Base-by-base conservation (phyloP, 2,329 filamentous ascomycete species). In the Fusarium coicis region DNA sequence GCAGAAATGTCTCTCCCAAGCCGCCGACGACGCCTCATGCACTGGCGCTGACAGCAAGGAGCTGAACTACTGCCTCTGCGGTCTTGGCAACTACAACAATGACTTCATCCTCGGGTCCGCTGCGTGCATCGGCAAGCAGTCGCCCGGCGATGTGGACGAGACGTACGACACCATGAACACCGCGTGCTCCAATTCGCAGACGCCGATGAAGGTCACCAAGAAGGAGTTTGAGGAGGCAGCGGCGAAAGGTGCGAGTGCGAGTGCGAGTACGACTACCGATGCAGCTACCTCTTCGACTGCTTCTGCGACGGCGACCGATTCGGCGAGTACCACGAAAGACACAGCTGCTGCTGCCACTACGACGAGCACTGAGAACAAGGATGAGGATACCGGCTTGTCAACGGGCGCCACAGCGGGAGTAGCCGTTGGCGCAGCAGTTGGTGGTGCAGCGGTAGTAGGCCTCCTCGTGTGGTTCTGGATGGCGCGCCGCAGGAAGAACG, bases 61-160 rank as follows among this genome's bases (percentile, higher is more conserved):
- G 36, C 80, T 88, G 68, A 89, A 89, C 72, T 58, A 76, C 5
- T 89, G 87, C 59, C 81, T 89, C 4, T 89, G 87, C 75, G 76
- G 78, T 14, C 36, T 71, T 23, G 70, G 70, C 16, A 73, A 56
- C 68, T 87, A 89, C 63, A 79, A 81, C 37, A 84, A 84, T 61
- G 80, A 84, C 70, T 89, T 89, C 76, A 80, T 89, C 67, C 84
- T 83, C 26, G 81, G 82, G 39, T 75, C 85, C 5, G 87, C 87
- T 6, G 72, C 69, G 18, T 89, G 87, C 70, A 76, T 89, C 18
- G 86, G 83, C 12, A 65, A 74, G 21, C 39, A 75, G 7, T 76
- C 74, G 23, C 74, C 78, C 1, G 72, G 28, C 28, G 84, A 88
- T 49, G 71, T 88, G 10, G 68, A 78, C 19, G 63, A 76, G 21